These are phyloP conservation scores for Tolypocladium capitatum DNA, from an alignment of 2,329 filamentous ascomycete species.

Conservation along the genomic window DNA sequence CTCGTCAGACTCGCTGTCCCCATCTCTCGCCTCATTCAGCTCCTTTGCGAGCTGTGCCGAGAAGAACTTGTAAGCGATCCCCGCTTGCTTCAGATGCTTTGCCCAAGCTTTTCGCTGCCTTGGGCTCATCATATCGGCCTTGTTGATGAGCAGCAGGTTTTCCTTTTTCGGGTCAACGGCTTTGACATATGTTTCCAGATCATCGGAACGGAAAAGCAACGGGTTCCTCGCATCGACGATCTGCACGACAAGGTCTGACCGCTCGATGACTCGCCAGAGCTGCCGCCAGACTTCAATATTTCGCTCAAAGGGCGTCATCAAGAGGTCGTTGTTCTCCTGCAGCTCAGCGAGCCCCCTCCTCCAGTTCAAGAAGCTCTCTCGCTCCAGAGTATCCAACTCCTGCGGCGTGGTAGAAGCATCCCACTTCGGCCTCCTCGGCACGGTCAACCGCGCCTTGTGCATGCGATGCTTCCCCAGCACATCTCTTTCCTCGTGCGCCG, in stretches of 20 bases:
- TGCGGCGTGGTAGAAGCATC: constrained; percentile 71
- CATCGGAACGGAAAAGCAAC: constrained; percentile 83
- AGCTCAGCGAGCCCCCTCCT: constrained; percentile 80
- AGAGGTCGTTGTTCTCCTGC: constrained; percentile 82
- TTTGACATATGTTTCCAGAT: constrained; percentile 88
- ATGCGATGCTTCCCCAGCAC: constrained; percentile 69
- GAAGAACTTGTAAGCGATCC: constrained; percentile 91
- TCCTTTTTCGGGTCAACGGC: constrained; percentile 79
- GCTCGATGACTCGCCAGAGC: constrained; percentile 93
- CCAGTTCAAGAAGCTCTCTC: constrained; percentile 75
- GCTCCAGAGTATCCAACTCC: constrained; percentile 68
- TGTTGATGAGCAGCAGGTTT: constrained; percentile 90
- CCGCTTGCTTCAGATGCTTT: constrained; percentile 64
- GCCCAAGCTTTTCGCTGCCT: constrained; percentile 77
- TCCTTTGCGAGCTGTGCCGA: constrained; percentile 88
- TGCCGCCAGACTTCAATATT: constrained; percentile 98
- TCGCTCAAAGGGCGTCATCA: constrained; percentile 96
- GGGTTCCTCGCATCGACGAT: constrained; percentile 97
- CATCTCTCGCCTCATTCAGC: constrained; percentile 58
- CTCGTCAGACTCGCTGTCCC: constrained; percentile 34
- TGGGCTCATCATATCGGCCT: constrained; percentile 96
- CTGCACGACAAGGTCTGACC: constrained; percentile 89
- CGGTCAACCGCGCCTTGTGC: constrained; percentile 68
- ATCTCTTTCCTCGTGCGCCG: constrained; percentile 67
- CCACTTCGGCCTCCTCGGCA: constrained; percentile 84